phyloP scores from a whole-genome alignment of 1,284 basidiomycete species.

The Pascua sp. region DNA sequence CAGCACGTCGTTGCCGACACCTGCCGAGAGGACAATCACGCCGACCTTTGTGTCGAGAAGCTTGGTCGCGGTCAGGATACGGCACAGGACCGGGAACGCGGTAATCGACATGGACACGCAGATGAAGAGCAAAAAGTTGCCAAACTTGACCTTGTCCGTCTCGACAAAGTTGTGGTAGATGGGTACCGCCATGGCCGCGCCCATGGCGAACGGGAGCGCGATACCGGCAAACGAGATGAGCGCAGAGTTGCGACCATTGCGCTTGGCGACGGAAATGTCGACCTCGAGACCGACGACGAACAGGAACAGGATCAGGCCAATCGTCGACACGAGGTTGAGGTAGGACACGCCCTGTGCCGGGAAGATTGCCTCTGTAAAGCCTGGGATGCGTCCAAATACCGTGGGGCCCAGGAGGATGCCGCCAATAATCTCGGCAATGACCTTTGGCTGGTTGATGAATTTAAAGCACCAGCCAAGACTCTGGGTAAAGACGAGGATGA shows the following conservation, averaged over 20 bases:
- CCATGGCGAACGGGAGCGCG: constrained; percentile 75
- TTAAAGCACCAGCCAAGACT: constrained; percentile 61
- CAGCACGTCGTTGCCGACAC: constrained; percentile 82
- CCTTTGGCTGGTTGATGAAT: constrained; percentile 73
- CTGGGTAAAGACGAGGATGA: constrained; percentile 73
- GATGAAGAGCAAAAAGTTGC: constrained; percentile 90
- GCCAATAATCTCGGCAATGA: constrained; percentile 83
- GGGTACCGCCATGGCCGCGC: constrained; percentile 73
- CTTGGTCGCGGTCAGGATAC: constrained; percentile 58
- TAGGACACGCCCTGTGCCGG: constrained; percentile 67
- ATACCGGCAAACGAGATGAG: constrained; percentile 63
- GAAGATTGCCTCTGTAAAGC: constrained; percentile 79
- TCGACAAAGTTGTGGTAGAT: constrained; percentile 77
- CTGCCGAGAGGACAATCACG: constrained; percentile 85
- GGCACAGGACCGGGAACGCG: constrained; percentile 87
- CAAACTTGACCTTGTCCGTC: constrained; percentile 58
- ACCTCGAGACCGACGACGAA: constrained; percentile 92
- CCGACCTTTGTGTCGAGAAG: constrained; percentile 91
- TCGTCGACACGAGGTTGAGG: constrained; percentile 83
- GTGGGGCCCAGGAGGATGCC: constrained; percentile 76
- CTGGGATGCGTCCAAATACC: constrained; percentile 65
- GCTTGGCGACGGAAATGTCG: constrained; percentile 71
- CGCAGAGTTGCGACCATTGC: constrained; percentile 65
- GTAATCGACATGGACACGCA: constrained; percentile 89
- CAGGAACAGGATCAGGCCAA: constrained; percentile 87